Evolutionary conservation across 2,329 filamentous ascomycete genomes (phyloP), one percentile per base, ranked within the genome.

Genomic region (Colletotrichum orchidophilum): DNA sequence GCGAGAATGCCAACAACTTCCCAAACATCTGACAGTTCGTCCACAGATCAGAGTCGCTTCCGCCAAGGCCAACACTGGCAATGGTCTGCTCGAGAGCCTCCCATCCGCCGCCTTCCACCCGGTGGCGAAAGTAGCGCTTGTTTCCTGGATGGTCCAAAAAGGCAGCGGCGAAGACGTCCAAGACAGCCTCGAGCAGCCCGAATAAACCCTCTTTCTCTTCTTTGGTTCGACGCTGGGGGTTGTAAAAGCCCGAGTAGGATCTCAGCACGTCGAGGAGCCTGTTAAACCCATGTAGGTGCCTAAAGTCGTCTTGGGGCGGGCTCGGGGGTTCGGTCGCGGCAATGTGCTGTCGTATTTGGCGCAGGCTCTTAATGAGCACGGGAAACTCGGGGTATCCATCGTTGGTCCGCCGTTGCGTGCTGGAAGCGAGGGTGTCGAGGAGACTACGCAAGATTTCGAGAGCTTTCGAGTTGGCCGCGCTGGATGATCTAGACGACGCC

Each of bases 61-160:
- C 88, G 64, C 92, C 86, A 63, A 91, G 82, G 39, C 92, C 89
- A 80, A 91, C 90, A 79, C 90, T 90, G 73, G 88, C 89, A 82
- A 95, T 87, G 6, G 89, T 89, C 77, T 93, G 89, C 77, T 96
- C 92, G 65, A 98, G 80, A 8, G 91, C 89, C 74, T 91, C 87
- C 92, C 94, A 97, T 3, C 96, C 95, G 67, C 92, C 93, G 26
- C 90, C 91, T 70, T 93, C 89, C 33, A 97, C 90, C 74, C 90
- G 87, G 75, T 91, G 91, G 70, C 90, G 89, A 79, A 98, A 98
- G 83, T 96, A 98, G 75, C 93, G 90, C 77, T 92, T 89, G 81
- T 98, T 99, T 24, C 95, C 96, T 57, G 92, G 87, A 80, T 98
- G 95, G 55, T 91, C 90, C 64, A 90, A 89, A 74, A 99, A 87